A percentile compares a stretch with the other conserved stretches of the same genome.
Conservation (phyloP, 2,329 filamentous ascomycete species). For the Pseudonectria buxi region DNA sequence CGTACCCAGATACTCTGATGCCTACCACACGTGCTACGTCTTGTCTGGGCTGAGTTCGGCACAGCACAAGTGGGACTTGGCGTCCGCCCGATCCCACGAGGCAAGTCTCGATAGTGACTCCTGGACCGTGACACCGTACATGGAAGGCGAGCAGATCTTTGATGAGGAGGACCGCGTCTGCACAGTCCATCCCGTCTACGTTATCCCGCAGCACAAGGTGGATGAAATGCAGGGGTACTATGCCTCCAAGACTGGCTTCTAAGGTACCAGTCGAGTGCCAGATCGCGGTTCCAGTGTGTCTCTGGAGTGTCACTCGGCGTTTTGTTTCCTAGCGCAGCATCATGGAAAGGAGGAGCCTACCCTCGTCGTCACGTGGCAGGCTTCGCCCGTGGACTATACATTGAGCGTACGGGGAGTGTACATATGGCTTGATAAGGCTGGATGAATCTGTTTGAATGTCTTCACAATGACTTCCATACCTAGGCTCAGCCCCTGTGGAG, state of each 20-base stretch:
- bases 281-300: no score
- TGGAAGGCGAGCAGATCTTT: slow-evolving; percentile 56
- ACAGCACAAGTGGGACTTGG: slow-evolving; percentile 59
- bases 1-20: slow-evolving; percentile 62
- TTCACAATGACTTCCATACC: no score
- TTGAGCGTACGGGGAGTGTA: no score
- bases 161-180: slow-evolving; percentile 63
- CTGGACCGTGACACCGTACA: slow-evolving; percentile 44
- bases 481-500: no score
- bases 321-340: background rate
- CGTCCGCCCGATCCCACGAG: slow-evolving; percentile 25
- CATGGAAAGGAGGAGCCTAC: no score
- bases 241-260: slow-evolving; percentile 51
- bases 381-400: no score
- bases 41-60: slow-evolving; percentile 77
- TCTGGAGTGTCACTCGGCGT: no score
- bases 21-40: slow-evolving; percentile 91
- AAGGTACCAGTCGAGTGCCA: slow-evolving; percentile 26
- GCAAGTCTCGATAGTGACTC: slow-evolving; percentile 30
- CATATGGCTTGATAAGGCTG: no score
- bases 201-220: slow-evolving; percentile 66
- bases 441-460: no score
- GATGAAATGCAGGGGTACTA: slow-evolving; percentile 61
- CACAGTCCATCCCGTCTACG: slow-evolving; percentile 76
- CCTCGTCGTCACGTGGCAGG: no score